These are phyloP conservation scores for Botrytis byssoidea DNA, from an alignment of 2,329 filamentous ascomycete genomes.

Conservation along the genomic window DNA sequence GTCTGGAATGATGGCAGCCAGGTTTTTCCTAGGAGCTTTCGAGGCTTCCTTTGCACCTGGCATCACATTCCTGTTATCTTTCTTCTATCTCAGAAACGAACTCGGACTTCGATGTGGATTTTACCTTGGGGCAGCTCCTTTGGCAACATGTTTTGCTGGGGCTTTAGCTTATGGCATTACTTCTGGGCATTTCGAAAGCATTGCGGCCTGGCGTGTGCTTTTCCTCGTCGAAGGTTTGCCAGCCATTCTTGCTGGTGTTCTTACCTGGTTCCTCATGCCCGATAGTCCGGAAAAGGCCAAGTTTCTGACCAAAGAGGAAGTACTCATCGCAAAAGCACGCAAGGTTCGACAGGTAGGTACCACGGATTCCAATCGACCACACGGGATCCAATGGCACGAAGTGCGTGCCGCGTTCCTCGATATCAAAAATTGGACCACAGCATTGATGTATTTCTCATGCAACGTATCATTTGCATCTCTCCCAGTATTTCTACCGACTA, in stretches of 20 bases:
- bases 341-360: slow-evolving; percentile 53
- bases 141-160: slow-evolving; percentile 69
- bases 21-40: slow-evolving; percentile 43
- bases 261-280: slow-evolving; percentile 55
- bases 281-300: slow-evolving; percentile 52
- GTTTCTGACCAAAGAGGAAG: slow-evolving; percentile 47
- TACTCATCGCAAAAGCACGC: slow-evolving; percentile 53
- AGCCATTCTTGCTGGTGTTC: slow-evolving; percentile 52
- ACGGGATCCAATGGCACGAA: slow-evolving; percentile 47
- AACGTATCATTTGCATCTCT: slow-evolving; percentile 66
- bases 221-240: slow-evolving; percentile 66
- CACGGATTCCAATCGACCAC: slow-evolving; percentile 48
- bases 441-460: slow-evolving; percentile 57
- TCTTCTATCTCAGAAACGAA: slow-evolving; percentile 54
- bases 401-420: slow-evolving; percentile 47
- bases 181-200: slow-evolving; percentile 48
- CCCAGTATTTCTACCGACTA: slow-evolving; percentile 63
- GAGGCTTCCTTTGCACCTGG: slow-evolving; percentile 41
- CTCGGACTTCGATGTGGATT: slow-evolving; percentile 69
- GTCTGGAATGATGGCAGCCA: slow-evolving; percentile 39
- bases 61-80: slow-evolving; percentile 47
- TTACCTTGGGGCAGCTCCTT: slow-evolving; percentile 63
- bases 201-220: slow-evolving; percentile 62
- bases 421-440: slow-evolving; percentile 41
- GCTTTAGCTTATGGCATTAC: slow-evolving; percentile 69